Base-by-base conservation (phyloP, 306 rosid genomes). In the Dalbergia cochinchinensis region DNA sequence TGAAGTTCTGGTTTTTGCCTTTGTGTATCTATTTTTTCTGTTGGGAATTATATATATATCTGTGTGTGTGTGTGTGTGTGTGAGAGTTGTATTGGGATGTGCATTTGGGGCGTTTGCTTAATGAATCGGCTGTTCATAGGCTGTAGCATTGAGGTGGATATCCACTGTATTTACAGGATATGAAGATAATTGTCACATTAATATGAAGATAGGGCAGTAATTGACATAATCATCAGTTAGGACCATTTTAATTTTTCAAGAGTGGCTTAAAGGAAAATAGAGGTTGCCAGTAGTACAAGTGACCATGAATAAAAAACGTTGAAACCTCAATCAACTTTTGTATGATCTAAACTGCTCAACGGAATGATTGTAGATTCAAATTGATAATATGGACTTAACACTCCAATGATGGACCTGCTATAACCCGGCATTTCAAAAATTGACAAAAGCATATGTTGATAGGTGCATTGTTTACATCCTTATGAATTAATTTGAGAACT, bases 401-500 rank as follows among this genome's bases (percentile, higher is more conserved):
- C 34, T 45, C 12, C 13, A 64, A 65, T n/a, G 67, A 19, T 48
- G 67, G 66, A 41, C 47, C 7, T 61, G 66, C 31, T 34, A 20
- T 64, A 14, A 34, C 45, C 20, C 3, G 34, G 35, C 64, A 48
- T 18, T 55, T 69, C 44, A 20, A 44, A 47, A 67, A 53, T 14
- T 54, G 4, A 10, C 61, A 53, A 39, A 35, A 77, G 54, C 11
- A 58, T 64, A 19, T 57, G 50, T 47, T 44, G 15, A 62, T 15
- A 33, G 37, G 59, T 70, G 18, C 63, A 62, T 44, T 78, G 51
- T 45, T 18, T 8, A 33, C 50, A 71, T 47, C 22, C 48, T 11
- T 84, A 33, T 42, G 7, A 73, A 77, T 15, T 67, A 65, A n/a
- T 62, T 51, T 41, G 19, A 13, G 59, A 82, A 13, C 63, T 65